phyloP scores from a whole-genome alignment of 306 rosid genomes.

The Adenanthera pavonina region DNA sequence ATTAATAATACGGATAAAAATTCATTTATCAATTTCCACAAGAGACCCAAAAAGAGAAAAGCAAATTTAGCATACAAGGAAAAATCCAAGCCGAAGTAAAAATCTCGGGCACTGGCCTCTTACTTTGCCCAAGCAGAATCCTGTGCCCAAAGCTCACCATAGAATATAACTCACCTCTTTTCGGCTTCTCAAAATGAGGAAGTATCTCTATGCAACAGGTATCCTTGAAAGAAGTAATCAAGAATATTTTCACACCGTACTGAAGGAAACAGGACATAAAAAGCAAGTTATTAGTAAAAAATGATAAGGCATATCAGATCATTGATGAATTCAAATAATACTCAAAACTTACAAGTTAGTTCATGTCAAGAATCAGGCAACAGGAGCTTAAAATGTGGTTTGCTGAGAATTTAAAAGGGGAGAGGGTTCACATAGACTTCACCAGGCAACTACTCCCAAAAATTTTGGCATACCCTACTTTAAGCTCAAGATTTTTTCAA shows the following conservation, averaged over 20 bases:
- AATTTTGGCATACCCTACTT: neutral
- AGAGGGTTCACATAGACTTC: constrained; percentile 20
- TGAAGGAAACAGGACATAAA: constrained; percentile 44
- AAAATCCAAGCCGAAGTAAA: neutral
- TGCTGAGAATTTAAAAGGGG: neutral
- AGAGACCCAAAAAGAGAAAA: neutral
- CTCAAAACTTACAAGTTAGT: constrained; percentile 4
- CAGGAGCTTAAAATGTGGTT: constrained; percentile 5
- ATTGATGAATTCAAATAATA: constrained; percentile 6
- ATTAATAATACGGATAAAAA: neutral
- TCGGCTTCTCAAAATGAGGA: constrained; percentile 63
- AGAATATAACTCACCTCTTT: constrained; percentile 52
- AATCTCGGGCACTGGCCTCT: neutral
- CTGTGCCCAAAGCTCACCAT: constrained; percentile 3
- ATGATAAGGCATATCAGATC: constrained; percentile 7
- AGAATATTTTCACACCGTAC: constrained; percentile 68
- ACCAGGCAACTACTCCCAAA: neutral
- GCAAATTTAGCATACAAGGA: neutral
- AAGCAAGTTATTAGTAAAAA: constrained; percentile 30
- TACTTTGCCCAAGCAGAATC: constrained; percentile 3
- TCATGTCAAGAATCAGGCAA: constrained; percentile 16
- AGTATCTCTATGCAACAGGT: constrained; percentile 85
- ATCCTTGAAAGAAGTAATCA: constrained; percentile 83
- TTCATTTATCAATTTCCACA: neutral
- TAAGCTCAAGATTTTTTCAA: neutral